Evolutionary conservation across 305 asterid species (phyloP).

Genomic region (Solanum hybrid): DNA sequence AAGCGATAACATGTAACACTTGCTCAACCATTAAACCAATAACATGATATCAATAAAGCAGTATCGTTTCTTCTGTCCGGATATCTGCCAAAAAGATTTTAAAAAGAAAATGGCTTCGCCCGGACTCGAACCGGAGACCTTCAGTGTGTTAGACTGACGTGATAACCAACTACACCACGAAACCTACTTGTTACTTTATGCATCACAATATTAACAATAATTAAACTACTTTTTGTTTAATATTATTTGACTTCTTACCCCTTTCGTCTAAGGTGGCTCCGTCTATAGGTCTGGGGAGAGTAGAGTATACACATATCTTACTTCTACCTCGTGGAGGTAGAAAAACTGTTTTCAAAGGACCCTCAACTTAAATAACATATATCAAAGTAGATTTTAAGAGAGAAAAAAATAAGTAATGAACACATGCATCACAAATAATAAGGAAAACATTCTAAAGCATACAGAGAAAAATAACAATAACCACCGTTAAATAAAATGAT

Average conservation of each 20-base stretch:
- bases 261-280: neutral
- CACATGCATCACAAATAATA: neutral
- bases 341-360: no score
- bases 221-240: no score
- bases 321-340: no score
- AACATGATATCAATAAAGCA: neutral
- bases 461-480: neutral
- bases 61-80: neutral
- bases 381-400: neutral
- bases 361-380: neutral
- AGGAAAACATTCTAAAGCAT: no score
- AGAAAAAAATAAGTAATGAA: neutral
- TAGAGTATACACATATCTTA: no score
- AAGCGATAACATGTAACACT: neutral
- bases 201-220: neutral
- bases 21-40: neutral
- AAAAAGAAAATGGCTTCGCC: slow-evolving; percentile 33
- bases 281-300: neutral
- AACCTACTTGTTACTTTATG: neutral
- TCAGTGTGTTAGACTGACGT: slow-evolving; percentile 99
- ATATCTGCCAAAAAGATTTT: neutral
- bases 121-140: slow-evolving; percentile 96
- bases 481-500: neutral
- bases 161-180: slow-evolving; percentile 94
- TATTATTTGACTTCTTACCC: neutral